Conservation (phyloP, 257 asterid species). For the Solanum pennellii region DNA sequence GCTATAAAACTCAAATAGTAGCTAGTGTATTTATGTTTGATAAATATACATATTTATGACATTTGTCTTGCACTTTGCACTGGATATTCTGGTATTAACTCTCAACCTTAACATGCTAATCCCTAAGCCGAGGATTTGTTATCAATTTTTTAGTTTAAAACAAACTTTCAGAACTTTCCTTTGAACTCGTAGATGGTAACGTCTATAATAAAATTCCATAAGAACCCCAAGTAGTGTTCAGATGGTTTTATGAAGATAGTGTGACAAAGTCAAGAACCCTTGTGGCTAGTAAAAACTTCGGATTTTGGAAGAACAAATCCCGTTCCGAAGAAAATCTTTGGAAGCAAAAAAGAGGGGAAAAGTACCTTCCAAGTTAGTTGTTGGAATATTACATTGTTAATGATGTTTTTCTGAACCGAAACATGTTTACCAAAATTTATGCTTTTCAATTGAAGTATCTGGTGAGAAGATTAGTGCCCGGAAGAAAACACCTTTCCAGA, state of each 20-base stretch:
- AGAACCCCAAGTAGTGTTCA: background rate
- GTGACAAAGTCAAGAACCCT: background rate
- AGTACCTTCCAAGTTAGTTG: background rate
- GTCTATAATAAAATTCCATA: background rate
- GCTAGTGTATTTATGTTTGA: too few species aligned
- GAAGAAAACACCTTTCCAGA: conserved; percentile 88
- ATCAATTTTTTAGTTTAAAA: background rate
- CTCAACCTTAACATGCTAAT: too few species aligned
- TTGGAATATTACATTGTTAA: background rate
- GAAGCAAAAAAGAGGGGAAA: background rate
- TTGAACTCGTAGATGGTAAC: background rate
- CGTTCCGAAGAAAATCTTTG: background rate
- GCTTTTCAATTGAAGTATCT: conserved; percentile 7
- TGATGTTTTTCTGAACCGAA: background rate
- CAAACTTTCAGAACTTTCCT: background rate
- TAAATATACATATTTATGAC: too few species aligned
- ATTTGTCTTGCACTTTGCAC: too few species aligned
- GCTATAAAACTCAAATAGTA: too few species aligned
- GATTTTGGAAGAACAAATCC: background rate
- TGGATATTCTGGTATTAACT: too few species aligned
- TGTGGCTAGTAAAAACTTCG: background rate
- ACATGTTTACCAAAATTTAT: background rate
- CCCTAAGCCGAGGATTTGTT: too few species aligned
- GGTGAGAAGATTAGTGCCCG: conserved; percentile 55
- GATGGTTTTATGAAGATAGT: background rate